Base-by-base conservation (phyloP, 2,329 filamentous ascomycete species). In the Ramichloridium luteum region DNA sequence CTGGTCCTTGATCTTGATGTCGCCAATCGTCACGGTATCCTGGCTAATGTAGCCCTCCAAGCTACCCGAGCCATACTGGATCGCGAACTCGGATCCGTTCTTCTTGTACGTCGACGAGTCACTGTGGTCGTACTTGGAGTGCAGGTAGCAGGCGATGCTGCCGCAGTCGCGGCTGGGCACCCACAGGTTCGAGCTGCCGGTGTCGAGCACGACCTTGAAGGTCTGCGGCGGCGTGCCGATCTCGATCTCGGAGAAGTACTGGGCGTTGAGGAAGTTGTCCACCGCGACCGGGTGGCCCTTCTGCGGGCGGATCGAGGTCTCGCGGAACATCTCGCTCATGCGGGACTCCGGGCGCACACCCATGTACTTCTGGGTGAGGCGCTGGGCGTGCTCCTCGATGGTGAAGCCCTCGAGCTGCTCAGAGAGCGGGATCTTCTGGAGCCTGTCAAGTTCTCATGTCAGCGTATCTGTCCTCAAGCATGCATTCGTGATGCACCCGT, bases 171-270 rank as follows among this genome's bases (percentile, higher is more conserved):
- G 68, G 14, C 86, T 93, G 23, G 92, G 92, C 38, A 98, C 86
- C 92, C 92, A 98, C 43, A 98, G 74, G 70, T 98, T 98, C 59
- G 90, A 96, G 71, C 85, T 94, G 51, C 90, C 90, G 16, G 90
- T 98, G 61, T 98, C 90, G 44, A 98, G 79, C 44, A 98, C 80
- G 47, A 98, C 92, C 74, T 98, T 98, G 77, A 98, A 98, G 48
- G 65, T 71, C 67, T 98, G 90, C 18, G 90, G 78, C 45, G 90
- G 90, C 29, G 78, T 88, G 44, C 90, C 90, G 58, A 98, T 74
- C 48, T 75, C 72, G 59, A 98, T 94, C 61, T 94, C 85, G 47
- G 88, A 92, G 74, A 93, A 98, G 70, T 98, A 98, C 65, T 98
- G 90, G 37, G 90, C 90, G 56, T 98, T 98, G 68, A 96, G 67